These are phyloP conservation scores for Populus simonii DNA, from an alignment of 345 rosid genomes.

Conservation along the genomic window DNA sequence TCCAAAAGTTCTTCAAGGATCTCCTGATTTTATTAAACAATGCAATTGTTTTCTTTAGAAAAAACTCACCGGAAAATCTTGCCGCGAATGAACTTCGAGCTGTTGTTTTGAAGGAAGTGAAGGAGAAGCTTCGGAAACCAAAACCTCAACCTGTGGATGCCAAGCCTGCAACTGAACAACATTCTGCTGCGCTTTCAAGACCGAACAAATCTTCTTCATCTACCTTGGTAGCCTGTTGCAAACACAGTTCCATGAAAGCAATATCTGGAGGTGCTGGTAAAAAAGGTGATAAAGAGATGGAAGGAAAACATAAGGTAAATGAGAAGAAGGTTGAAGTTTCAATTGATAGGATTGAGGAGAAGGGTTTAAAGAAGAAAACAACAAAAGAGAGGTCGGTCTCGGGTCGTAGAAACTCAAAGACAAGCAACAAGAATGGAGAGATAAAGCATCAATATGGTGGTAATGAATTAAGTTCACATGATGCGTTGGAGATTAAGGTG, in stretches of 20 bases:
- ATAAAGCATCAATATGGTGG: conserved; percentile 37
- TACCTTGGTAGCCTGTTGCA: conserved; percentile 31
- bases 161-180: conserved; percentile 19
- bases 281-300: conserved; percentile 15
- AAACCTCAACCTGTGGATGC: not conserved
- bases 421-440: conserved; percentile 24
- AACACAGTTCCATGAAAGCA: conserved; percentile 22
- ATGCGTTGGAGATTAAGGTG: conserved; percentile 28
- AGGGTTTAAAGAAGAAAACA: conserved; percentile 30
- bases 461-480: conserved; percentile 55
- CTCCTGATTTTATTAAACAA: conserved; percentile 61
- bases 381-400: conserved; percentile 28
- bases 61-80: conserved; percentile 38
- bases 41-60: conserved; percentile 40
- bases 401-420: conserved; percentile 17
- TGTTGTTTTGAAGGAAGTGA: conserved; percentile 44
- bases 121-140: conserved; percentile 25
- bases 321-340: conserved; percentile 7
- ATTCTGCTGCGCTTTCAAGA: conserved; percentile 6
- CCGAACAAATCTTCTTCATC: conserved; percentile 26
- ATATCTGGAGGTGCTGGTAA: conserved; percentile 15
- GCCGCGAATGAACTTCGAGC: conserved; percentile 47
- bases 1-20: conserved; percentile 46
- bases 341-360: conserved; percentile 14
- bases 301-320: conserved; percentile 21